A percentile compares a stretch with the other conserved stretches of the same genome.
Evolutionary conservation across 805 yeast genomes (phyloP).

Genomic region (Cyberlindnera samutprakarnensis): DNA sequence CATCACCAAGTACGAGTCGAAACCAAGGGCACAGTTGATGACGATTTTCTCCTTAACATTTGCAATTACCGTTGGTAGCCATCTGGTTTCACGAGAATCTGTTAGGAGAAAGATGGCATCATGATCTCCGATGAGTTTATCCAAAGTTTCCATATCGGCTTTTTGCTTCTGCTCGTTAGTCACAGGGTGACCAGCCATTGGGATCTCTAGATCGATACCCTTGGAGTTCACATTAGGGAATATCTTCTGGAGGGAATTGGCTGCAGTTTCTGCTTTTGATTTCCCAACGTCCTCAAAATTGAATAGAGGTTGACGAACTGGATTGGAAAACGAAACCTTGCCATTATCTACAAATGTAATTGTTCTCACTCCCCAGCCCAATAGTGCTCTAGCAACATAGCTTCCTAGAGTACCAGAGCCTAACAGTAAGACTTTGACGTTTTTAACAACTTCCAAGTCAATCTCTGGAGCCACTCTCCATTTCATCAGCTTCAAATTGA

Average conservation of each 20-base stretch:
- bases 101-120: slow-evolving; percentile 76
- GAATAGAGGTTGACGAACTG: slow-evolving; percentile 89
- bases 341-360: slow-evolving; percentile 91
- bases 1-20: slow-evolving; percentile 90
- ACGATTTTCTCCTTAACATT: slow-evolving; percentile 62
- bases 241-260: slow-evolving; percentile 58
- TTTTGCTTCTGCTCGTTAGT: slow-evolving; percentile 45
- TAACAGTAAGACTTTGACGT: slow-evolving; percentile 62
- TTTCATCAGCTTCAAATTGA: slow-evolving; percentile 87
- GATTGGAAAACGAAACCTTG: slow-evolving; percentile 83
- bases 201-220: slow-evolving; percentile 70
- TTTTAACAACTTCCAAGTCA: slow-evolving; percentile 56
- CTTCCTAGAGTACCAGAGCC: slow-evolving; percentile 98
- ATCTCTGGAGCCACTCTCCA: slow-evolving; percentile 90
- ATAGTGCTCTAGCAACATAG: slow-evolving; percentile 73
- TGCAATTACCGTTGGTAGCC: slow-evolving; percentile 92
- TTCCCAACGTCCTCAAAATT: slow-evolving; percentile 73
- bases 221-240: slow-evolving; percentile 68
- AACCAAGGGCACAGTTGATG: slow-evolving; percentile 90
- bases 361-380: slow-evolving; percentile 92
- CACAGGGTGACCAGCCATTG: slow-evolving; percentile 93
- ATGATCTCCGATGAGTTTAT: slow-evolving; percentile 49
- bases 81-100: slow-evolving; percentile 94
- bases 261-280: slow-evolving; percentile 75
- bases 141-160: slow-evolving; percentile 45